Evolutionary conservation across 305 asterid species (phyloP), one percentile per base, ranked within the genome.

Genomic region (Solanum hybrid): DNA sequence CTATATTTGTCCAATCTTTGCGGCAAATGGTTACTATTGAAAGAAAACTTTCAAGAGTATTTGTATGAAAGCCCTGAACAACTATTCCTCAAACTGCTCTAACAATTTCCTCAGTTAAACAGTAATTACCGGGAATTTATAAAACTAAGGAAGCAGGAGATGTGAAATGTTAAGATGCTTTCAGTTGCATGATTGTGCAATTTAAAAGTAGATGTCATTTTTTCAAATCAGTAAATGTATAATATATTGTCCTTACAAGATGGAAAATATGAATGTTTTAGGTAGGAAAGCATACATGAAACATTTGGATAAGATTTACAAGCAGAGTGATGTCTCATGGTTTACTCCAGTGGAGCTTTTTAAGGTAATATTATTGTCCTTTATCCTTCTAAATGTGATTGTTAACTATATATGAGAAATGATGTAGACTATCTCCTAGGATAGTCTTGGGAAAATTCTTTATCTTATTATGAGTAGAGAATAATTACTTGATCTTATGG

Each of bases 321-420:
- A 94, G 97, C 98, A 97, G 92, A 93, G 95, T 91, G 99, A 95
- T 76, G 94, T 89, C 27, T 97, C 99, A 39, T 97, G 99, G 99
- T 97, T 97, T 93, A 97, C 99, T 90, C 99, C 99, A 4, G 99
- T 96, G 65, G 99, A 97, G 94, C 98, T 97, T 88, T 97, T 97
- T 90, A 97, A 97, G 99, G 99, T 97, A 94, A 89, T 51, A 31
- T 90, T 31, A 33, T 5, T 73, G 31, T 38, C 61, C 86, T 77
- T 79, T 3, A n/a, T 12, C 57, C 77, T 89, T 80, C 87, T 89
- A 37, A 37, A 11, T 15, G 3, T 84, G 13, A 79, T 89, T 85
- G 39, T 61, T 22, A 27, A 32, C 31, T 22, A n/a, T 31, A 31
- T 87, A n/a, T 24, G 68, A 89, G 87, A 68, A 78, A 45, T 79